Percentiles rank a stretch among this genome's conserved stretches.
These are phyloP conservation scores for Phytopythium vexans DNA, from an alignment of 352 stramenopile species.

Conservation along the genomic window DNA sequence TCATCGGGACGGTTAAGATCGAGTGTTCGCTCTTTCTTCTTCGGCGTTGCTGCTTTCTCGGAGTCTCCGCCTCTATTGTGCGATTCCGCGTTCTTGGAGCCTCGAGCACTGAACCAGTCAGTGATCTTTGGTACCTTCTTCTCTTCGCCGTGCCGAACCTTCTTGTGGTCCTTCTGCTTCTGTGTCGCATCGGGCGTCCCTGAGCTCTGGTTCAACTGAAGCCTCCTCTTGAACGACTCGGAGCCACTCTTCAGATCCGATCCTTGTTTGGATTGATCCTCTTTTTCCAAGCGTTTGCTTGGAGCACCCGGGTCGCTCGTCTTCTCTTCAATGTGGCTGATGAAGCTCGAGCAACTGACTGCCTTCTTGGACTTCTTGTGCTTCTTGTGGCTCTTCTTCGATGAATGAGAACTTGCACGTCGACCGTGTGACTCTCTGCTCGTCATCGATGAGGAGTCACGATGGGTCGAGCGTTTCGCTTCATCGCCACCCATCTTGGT, in stretches of 20 bases:
- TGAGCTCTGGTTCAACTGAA: no score
- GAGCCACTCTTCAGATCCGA: no score
- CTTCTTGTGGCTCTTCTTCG: slow-evolving; percentile 14
- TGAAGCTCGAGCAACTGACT: slow-evolving; percentile 4
- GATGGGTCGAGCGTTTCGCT: not conserved
- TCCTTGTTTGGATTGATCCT: no score
- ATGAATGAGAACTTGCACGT: not conserved
- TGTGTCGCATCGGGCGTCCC: slow-evolving; percentile 11
- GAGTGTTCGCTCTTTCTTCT: slow-evolving; percentile 10
- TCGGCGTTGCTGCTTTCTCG: not conserved
- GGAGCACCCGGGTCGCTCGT: slow-evolving; percentile 14
- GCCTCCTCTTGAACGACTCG: no score
- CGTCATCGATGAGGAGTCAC: not conserved
- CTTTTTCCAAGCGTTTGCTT: slow-evolving; percentile 19
- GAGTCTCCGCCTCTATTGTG: not conserved
- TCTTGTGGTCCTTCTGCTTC: slow-evolving; percentile 6
- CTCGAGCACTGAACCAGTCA: no score
- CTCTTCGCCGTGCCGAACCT: slow-evolving; percentile 2
- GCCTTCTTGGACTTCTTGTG: slow-evolving; percentile 14
- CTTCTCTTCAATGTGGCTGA: slow-evolving; percentile 30
- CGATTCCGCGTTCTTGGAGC: no score
- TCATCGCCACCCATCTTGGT: not conserved
- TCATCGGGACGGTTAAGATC: slow-evolving; percentile 6
- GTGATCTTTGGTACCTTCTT: not conserved
- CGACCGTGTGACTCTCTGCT: not conserved